Conservation (phyloP, 2,329 filamentous ascomycete genomes). For the Diaporthe aspalathi region DNA sequence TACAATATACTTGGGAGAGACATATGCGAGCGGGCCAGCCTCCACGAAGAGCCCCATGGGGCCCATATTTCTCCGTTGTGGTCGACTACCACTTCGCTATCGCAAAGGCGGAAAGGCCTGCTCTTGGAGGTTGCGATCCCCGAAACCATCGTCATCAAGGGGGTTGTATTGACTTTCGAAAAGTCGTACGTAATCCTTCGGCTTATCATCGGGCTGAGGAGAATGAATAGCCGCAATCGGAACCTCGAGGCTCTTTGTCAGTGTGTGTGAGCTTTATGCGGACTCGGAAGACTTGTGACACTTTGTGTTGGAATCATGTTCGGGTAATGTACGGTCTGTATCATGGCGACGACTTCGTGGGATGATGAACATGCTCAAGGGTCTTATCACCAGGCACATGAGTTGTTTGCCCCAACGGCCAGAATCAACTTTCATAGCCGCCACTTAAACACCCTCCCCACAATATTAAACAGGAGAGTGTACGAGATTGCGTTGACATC, state of each 20-base stretch:
- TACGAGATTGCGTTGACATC: constrained; percentile 8
- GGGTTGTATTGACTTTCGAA: background rate
- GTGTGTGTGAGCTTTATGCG: background rate
- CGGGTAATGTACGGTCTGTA: background rate
- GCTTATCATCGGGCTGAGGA: background rate
- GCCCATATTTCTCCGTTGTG: background rate
- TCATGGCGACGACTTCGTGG: background rate
- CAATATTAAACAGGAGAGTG: background rate
- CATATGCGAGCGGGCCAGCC: background rate
- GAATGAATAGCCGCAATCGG: background rate
- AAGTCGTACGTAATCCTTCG: background rate
- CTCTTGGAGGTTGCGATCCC: background rate
- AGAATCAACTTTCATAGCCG: background rate
- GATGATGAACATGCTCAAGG: background rate
- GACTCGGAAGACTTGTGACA: background rate
- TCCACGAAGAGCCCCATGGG: constrained; percentile 7
- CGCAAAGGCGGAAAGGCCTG: background rate
- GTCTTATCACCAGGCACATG: background rate
- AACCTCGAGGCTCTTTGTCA: background rate
- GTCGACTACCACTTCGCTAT: background rate
- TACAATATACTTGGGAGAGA: background rate
- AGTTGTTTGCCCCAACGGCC: background rate
- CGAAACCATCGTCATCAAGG: background rate
- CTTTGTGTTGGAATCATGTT: background rate
- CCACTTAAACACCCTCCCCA: background rate